Evolutionary conservation across 2,329 filamentous ascomycete genomes (phyloP).

Genomic region (Lojkania enalia): DNA sequence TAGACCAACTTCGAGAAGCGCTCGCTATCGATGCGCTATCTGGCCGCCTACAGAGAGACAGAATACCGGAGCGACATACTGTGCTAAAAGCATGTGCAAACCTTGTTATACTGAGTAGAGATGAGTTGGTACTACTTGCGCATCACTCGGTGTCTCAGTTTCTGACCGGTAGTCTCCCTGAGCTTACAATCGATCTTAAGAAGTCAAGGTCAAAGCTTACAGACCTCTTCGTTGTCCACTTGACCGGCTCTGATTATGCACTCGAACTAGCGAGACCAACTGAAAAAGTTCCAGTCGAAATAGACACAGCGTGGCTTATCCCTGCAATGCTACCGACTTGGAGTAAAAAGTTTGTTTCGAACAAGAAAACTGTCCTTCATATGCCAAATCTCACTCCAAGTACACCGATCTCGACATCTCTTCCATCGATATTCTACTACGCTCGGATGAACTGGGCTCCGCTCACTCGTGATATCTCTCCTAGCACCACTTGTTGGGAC

Average conservation of each 20-base stretch:
- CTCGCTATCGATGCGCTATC: neutral
- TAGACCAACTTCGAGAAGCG: neutral
- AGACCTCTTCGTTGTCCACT: neutral
- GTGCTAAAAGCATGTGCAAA: neutral
- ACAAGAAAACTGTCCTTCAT: no score
- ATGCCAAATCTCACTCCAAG: no score
- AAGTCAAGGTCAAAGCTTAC: neutral
- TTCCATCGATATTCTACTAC: neutral
- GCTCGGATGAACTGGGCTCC: neutral
- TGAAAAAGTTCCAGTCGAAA: no score
- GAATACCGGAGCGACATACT: neutral
- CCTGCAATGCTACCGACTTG: no score
- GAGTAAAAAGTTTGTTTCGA: no score
- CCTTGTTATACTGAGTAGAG: neutral
- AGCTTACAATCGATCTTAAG: no score
- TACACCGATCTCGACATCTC: no score
- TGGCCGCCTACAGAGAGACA: neutral
- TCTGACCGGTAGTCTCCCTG: no score
- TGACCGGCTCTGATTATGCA: neutral
- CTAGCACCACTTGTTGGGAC: neutral
- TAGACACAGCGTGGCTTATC: no score
- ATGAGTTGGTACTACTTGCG: neutral
- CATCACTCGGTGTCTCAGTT: neutral
- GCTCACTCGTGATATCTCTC: neutral
- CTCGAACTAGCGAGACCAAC: neutral